These are phyloP conservation scores for Serendipita vermifera DNA, from an alignment of 768 basidiomycete genomes.

Conservation along the genomic window DNA sequence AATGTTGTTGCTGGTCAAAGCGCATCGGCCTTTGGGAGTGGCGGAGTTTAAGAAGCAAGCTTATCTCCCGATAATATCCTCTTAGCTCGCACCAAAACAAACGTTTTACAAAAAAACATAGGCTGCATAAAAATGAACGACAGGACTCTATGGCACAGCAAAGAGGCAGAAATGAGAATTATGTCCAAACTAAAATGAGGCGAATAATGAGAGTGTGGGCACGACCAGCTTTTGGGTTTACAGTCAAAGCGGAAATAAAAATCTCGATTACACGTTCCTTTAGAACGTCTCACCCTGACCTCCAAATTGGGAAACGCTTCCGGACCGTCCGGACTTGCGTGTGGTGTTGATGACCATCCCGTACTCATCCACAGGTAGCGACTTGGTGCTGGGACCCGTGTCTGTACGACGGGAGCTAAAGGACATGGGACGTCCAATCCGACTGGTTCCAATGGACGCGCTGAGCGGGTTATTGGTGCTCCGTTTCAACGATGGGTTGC, in stretches of 20 bases:
- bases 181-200: neutral
- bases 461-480: too few relatives aligned
- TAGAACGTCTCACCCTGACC: neutral
- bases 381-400: neutral
- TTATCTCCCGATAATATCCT: too few relatives aligned
- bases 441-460: neutral
- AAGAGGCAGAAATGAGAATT: neutral
- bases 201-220: constrained; percentile 9
- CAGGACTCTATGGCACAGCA: constrained; percentile 4
- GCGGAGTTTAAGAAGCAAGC: too few relatives aligned
- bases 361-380: constrained; percentile 1
- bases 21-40: too few relatives aligned
- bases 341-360: neutral
- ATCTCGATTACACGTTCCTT: neutral
- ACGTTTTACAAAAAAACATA: neutral
- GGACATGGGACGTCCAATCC: constrained; percentile 3
- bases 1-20: too few relatives aligned
- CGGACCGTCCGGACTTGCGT: neutral
- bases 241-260: constrained; percentile 3
- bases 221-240: neutral
- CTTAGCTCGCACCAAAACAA: too few relatives aligned
- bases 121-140: constrained; percentile 8
- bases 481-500: neutral
- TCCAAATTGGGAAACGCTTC: neutral
- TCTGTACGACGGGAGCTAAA: neutral